These are phyloP conservation scores for Polyplosphaeria fusca DNA, from an alignment of 495 filamentous ascomycete species.

Conservation along the genomic window DNA sequence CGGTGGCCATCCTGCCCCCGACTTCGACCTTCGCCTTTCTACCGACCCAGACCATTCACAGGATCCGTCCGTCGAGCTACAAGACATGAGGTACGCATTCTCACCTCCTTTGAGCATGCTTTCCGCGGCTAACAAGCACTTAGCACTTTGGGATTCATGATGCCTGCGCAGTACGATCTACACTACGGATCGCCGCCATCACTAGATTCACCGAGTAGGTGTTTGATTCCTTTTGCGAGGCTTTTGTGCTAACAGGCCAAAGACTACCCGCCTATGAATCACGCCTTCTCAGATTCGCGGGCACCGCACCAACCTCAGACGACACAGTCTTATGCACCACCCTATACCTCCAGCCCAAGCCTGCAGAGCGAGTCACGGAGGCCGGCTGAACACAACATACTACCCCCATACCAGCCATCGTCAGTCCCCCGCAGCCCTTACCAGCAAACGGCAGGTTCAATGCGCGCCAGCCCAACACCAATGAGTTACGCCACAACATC, in stretches of 20 bases:
- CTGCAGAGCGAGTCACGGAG: slow-evolving; percentile 21
- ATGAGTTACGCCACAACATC: slow-evolving; percentile 25
- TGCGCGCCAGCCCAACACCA: slow-evolving; percentile 29
- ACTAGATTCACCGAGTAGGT: slow-evolving; percentile 24
- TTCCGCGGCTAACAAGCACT: slow-evolving; percentile 1
- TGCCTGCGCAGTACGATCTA: slow-evolving; percentile 32
- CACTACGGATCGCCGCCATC: slow-evolving; percentile 25
- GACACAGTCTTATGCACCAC: slow-evolving; percentile 14
- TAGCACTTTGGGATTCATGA: slow-evolving; percentile 33
- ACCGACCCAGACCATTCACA: slow-evolving; percentile 17
- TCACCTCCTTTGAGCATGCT: not conserved
- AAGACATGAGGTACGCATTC: slow-evolving; percentile 34
- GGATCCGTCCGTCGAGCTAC: slow-evolving; percentile 25
- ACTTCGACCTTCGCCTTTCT: slow-evolving; percentile 26
- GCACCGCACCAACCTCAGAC: slow-evolving; percentile 14
- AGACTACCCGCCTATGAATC: slow-evolving; percentile 23
- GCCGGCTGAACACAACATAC: slow-evolving; percentile 8
- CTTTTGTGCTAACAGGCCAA: too few relatives aligned
- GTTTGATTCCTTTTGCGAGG: too few relatives aligned
- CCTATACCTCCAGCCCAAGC: slow-evolving; percentile 17
- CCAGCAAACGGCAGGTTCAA: slow-evolving; percentile 25
- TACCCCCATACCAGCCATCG: slow-evolving; percentile 30
- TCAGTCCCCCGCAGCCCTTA: slow-evolving; percentile 29
- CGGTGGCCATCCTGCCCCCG: slow-evolving; percentile 4
- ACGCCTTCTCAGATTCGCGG: slow-evolving; percentile 13